These are phyloP conservation scores for Termitomyces sp. DNA, from an alignment of 768 basidiomycete species.

Conservation along the genomic window DNA sequence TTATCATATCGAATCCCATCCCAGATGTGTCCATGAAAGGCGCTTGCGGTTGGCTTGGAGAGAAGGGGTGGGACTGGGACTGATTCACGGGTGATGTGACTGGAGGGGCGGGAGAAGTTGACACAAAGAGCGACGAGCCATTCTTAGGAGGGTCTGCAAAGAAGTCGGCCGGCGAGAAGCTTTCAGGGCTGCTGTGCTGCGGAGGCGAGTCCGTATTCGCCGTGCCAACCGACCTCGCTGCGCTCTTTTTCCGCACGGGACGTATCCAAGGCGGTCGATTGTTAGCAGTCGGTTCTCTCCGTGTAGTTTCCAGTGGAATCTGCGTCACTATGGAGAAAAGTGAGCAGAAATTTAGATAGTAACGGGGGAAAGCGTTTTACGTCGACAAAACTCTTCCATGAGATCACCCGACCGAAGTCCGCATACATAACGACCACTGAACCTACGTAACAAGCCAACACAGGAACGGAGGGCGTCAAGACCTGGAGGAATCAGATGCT, in stretches of 20 bases:
- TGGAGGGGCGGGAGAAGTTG: slow-evolving; percentile 16
- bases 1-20: slow-evolving; percentile 42
- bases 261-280: slow-evolving; percentile 84
- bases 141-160: slow-evolving; percentile 47
- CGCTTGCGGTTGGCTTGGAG: slow-evolving; percentile 16
- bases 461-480: slow-evolving; percentile 86
- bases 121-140: slow-evolving; percentile 15
- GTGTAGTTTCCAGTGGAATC: slow-evolving; percentile 76
- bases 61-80: slow-evolving; percentile 10
- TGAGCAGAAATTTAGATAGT: slow-evolving; percentile 4
- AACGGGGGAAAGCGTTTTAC: slow-evolving; percentile 36
- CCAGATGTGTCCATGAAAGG: slow-evolving; percentile 34
- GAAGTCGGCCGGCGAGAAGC: slow-evolving; percentile 63
- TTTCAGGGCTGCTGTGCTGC: slow-evolving; percentile 59
- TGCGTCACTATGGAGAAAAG: slow-evolving; percentile 57
- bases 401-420: slow-evolving; percentile 88
- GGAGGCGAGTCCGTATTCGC: slow-evolving; percentile 42
- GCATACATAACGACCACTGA: slow-evolving; percentile 90
- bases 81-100: slow-evolving; percentile 6
- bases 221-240: slow-evolving; percentile 34
- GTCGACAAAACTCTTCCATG: slow-evolving; percentile 92
- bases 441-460: slow-evolving; percentile 81
- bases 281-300: slow-evolving; percentile 43
- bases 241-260: slow-evolving; percentile 77
- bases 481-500: slow-evolving; percentile 74